These are phyloP conservation scores for Rhodamnia rubescens DNA, from an alignment of 345 rosid species.

Conservation along the genomic window DNA sequence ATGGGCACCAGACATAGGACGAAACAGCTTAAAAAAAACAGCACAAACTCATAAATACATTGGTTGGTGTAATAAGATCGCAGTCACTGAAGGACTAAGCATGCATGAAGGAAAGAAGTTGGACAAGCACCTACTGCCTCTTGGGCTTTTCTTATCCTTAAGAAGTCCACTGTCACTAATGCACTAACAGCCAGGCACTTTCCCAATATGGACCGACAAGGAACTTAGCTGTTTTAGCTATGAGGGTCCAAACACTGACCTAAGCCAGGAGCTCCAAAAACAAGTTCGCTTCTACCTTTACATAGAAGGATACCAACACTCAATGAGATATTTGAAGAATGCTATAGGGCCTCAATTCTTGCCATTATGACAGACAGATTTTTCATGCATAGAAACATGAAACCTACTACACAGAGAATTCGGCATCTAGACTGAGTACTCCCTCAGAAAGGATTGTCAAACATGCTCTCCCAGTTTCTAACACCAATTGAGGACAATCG, in stretches of 20 bases:
- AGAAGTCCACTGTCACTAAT: background rate
- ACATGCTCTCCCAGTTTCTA: background rate
- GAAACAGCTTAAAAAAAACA: background rate
- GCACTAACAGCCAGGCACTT: background rate
- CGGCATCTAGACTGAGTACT: background rate
- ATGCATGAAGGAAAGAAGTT: background rate
- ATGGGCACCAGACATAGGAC: background rate
- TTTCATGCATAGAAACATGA: background rate
- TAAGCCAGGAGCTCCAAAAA: background rate
- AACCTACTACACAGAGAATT: background rate
- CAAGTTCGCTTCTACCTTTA: background rate
- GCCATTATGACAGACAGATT: background rate
- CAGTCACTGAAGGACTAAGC: background rate
- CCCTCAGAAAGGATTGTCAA: background rate
- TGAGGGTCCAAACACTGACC: background rate
- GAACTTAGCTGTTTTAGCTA: background rate
- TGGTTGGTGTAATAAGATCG: background rate
- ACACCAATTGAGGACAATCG: background rate
- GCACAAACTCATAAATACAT: background rate
- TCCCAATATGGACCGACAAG: background rate
- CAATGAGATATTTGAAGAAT: background rate
- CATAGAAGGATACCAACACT: background rate
- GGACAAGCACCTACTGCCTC: background rate
- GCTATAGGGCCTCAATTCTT: background rate
- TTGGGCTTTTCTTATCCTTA: background rate